Percentiles rank a stretch among this genome's conserved stretches.
These are phyloP conservation scores for Phalaenopsis hybrid DNA, from an alignment of 116 monocot genomes.

Conservation along the genomic window DNA sequence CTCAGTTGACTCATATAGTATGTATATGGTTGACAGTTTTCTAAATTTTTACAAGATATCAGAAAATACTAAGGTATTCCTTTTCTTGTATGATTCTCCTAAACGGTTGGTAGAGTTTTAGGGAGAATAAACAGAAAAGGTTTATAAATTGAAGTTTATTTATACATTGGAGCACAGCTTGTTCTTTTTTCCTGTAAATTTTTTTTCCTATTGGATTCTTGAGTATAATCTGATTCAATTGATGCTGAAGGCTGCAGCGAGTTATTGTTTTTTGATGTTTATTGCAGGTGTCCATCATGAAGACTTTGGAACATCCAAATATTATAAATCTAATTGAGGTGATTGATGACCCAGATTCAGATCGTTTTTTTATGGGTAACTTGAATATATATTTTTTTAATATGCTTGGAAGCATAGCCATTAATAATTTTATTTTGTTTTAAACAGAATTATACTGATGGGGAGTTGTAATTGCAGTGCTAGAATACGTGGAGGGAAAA, in stretches of 20 bases:
- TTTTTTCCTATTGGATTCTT: neutral
- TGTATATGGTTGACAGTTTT: neutral
- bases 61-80: neutral
- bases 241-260: neutral
- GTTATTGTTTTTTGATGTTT: neutral
- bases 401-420: conserved; percentile 2
- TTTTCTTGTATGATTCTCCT: neutral
- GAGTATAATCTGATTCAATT: neutral
- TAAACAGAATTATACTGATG: neutral
- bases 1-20: neutral
- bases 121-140: neutral
- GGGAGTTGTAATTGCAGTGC: conserved; percentile 37
- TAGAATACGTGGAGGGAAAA: conserved; percentile 86
- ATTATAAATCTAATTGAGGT: conserved; percentile 89
- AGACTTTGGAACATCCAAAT: conserved; percentile 78
- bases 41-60: neutral
- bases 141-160: neutral
- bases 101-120: neutral
- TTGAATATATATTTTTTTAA: conserved; percentile 1
- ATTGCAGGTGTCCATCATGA: conserved; percentile 87
- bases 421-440: neutral
- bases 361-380: conserved; percentile 91
- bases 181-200: neutral
- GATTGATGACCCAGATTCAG: conserved; percentile 84
- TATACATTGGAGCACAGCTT: neutral